Base-by-base conservation (phyloP, 2,329 filamentous ascomycete genomes). In the Davidsoniella australis region DNA sequence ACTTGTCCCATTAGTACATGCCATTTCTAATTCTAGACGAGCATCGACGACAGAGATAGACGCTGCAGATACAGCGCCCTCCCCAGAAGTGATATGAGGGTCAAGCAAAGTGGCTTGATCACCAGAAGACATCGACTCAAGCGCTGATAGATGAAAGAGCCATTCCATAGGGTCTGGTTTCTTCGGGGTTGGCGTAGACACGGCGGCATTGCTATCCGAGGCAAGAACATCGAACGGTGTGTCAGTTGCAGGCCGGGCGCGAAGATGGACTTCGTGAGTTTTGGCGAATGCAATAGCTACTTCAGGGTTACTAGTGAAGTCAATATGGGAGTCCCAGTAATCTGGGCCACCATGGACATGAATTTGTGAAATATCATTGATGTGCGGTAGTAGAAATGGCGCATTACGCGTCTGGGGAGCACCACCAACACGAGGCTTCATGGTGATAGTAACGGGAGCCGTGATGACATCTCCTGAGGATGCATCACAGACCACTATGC, bases 401-500 rank as follows among this genome's bases (percentile, higher is more conserved):
- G 76, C 43, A 1, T 48, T 23, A 14, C 10, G 17, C 9, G 37
- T 9, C 7, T 26, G 9, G 6, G 51, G 53, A 41, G 60, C 45
- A 59, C 60, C 56, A 59, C 66, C 51, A 63, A 61, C 47, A 58
- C 61, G 38, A 59, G 59, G 53, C 48, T 65, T 74, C 53, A 85
- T 69, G 8, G 68, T 72, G 49, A 94, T 71, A 4, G 72, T 71
- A 42, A 94, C 70, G 0, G 84, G 78, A 2, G 88, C 73, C 6
- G 78, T 75, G 45, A 94, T 76, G 0, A 88, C 83, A 41, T 86
- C 78, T 39, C 82, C 78, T 0, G 85, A 94, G 52, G 91, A 80
- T 2, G 91, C 75, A 57, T 98, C 91, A 54, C 89, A 84, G 16
- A 85, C 76, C 1, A 98, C 77, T 0, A 98, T 73, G 60, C 89